A percentile compares a stretch with the other conserved stretches of the same genome.
Conservation (phyloP, 1,284 basidiomycete species). For the Papiliotrema terrestris region DNA sequence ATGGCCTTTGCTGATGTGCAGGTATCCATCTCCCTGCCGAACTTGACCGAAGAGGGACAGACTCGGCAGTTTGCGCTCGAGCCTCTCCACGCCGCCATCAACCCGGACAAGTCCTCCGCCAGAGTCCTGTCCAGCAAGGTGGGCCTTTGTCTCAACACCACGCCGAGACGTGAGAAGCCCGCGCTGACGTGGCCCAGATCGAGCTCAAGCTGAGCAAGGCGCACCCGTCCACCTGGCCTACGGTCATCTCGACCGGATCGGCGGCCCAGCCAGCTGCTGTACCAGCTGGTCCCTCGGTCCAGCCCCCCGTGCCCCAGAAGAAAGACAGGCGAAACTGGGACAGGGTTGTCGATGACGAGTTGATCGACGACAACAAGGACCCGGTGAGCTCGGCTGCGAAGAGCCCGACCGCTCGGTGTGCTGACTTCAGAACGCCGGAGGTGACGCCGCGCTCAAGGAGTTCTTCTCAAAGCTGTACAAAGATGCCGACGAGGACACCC, state of each 20-base stretch:
- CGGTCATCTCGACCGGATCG: constrained; percentile 35
- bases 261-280: constrained; percentile 30
- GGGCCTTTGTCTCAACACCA: constrained; percentile 59
- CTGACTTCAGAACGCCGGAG: constrained; percentile 34
- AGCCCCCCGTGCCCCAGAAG: neutral
- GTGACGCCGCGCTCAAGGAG: constrained; percentile 41
- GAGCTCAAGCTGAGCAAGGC: constrained; percentile 42
- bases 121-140: constrained; percentile 79
- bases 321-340: constrained; percentile 44
- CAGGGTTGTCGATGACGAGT: constrained; percentile 36
- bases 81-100: constrained; percentile 76
- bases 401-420: neutral
- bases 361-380: constrained; percentile 27
- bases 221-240: constrained; percentile 57
- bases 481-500: constrained; percentile 82
- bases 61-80: constrained; percentile 59
- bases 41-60: constrained; percentile 53
- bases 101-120: constrained; percentile 60
- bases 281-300: constrained; percentile 5
- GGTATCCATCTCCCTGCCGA: constrained; percentile 50
- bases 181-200: constrained; percentile 23
- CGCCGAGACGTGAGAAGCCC: neutral
- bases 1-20: constrained; percentile 2
- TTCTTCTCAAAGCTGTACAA: constrained; percentile 62
- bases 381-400: constrained; percentile 13